These are phyloP conservation scores for Tolypocladium guangdongense DNA, from an alignment of 2,329 filamentous ascomycete species.

Conservation along the genomic window DNA sequence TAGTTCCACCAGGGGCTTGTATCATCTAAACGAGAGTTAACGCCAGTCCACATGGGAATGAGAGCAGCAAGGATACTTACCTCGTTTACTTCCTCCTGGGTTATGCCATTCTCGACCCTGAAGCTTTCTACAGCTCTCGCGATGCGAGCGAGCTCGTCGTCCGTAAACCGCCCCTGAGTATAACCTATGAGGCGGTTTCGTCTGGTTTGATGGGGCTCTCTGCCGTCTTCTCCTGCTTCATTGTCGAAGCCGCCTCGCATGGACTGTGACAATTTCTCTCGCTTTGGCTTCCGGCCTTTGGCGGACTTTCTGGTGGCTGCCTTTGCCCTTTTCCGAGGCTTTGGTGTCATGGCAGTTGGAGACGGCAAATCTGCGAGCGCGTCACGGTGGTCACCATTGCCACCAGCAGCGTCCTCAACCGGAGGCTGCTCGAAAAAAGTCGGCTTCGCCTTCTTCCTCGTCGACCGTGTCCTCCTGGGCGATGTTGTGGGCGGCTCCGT, in stretches of 20 bases:
- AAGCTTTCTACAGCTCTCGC: conserved; percentile 31
- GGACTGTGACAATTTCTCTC: conserved; percentile 9
- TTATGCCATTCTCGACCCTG: conserved; percentile 29
- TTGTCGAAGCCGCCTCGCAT: conserved; percentile 12
- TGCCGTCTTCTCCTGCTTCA: conserved; percentile 6
- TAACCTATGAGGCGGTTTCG: conserved; percentile 16
- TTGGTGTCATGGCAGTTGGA: conserved; percentile 20
- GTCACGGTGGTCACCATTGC: conserved; percentile 8
- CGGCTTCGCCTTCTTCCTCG: conserved; percentile 37
- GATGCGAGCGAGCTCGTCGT: conserved; percentile 31
- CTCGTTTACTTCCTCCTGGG: conserved; percentile 35
- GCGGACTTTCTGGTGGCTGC: conserved; percentile 14
- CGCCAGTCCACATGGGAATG: not conserved
- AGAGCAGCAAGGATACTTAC: conserved; percentile 17
- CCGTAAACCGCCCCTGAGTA: conserved; percentile 31
- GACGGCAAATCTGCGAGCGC: conserved; percentile 17
- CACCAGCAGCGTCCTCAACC: conserved; percentile 8
- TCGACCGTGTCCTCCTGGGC: conserved; percentile 19
- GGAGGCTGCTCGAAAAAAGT: conserved; percentile 29
- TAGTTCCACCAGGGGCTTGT: conserved; percentile 23
- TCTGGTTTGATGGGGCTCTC: conserved; percentile 5
- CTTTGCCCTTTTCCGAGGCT: conserved; percentile 18
- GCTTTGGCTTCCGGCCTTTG: conserved; percentile 7
- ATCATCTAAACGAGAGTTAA: conserved; percentile 19
- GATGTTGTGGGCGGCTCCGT: conserved; percentile 2